These are phyloP conservation scores for Pyrenopolyporus hunteri DNA, from an alignment of 495 filamentous ascomycete genomes.

Conservation along the genomic window DNA sequence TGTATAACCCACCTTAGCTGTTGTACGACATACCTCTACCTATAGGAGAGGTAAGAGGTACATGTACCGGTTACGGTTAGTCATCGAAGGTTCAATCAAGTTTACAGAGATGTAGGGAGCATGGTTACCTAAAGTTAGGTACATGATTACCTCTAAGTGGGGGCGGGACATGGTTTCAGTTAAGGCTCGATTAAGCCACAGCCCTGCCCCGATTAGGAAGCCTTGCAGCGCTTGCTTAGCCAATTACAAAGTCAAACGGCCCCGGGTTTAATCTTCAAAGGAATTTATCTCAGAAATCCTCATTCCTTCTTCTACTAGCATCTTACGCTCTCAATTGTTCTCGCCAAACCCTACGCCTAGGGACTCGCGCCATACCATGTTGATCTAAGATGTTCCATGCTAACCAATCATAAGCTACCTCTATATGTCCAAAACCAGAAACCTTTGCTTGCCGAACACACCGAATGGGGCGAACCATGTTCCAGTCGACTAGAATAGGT, in stretches of 20 bases:
- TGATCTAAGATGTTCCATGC: neutral
- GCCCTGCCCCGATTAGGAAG: conserved; percentile 15
- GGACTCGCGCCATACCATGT: neutral
- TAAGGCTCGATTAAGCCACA: conserved; percentile 24
- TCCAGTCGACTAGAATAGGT: conserved; percentile 24
- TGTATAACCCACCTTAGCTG: no score
- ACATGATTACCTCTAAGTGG: conserved; percentile 6
- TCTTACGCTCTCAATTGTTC: conserved; percentile 7
- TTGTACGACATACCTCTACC: no score
- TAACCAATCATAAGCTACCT: conserved; percentile 1
- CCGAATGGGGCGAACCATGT: conserved; percentile 26
- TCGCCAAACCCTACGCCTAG: conserved; percentile 8
- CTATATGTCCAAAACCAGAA: conserved; percentile 16
- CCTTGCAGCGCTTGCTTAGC: conserved; percentile 24
- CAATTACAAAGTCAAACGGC: conserved; percentile 33
- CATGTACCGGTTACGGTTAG: no score
- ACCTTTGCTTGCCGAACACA: conserved; percentile 22
- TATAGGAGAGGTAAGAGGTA: no score
- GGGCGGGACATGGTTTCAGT: conserved; percentile 32
- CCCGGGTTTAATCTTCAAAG: conserved; percentile 24
- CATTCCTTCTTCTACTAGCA: conserved; percentile 16
- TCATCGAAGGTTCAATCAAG: no score
- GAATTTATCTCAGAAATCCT: conserved; percentile 28
- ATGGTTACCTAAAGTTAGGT: neutral
- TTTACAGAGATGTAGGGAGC: no score